These are phyloP conservation scores for Metschnikowia anglica DNA, from an alignment of 805 yeast species.

Conservation along the genomic window DNA sequence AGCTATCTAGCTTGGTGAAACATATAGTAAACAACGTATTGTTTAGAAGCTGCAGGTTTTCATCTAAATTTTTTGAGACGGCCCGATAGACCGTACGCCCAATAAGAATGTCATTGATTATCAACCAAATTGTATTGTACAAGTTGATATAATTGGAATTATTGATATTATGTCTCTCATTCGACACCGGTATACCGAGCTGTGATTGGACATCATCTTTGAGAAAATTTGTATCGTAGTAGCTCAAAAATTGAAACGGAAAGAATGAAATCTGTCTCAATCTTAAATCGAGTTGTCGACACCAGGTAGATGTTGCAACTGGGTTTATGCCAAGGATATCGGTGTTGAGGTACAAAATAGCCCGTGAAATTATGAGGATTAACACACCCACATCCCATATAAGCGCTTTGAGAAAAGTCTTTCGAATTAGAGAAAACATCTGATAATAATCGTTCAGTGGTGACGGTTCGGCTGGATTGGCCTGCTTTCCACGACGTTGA, in stretches of 20 bases:
- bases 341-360: conserved; percentile 31
- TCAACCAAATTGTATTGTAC: conserved; percentile 86
- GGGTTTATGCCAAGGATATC: conserved; percentile 25
- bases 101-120: conserved; percentile 73
- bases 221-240: conserved; percentile 41
- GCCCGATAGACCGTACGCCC: conserved; percentile 56
- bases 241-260: conserved; percentile 73
- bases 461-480: background rate
- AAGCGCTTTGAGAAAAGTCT: conserved; percentile 10
- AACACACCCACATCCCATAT: conserved; percentile 16
- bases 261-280: conserved; percentile 72
- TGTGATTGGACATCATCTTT: conserved; percentile 41
- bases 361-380: conserved; percentile 1
- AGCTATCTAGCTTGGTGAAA: conserved; percentile 43
- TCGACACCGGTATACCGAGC: conserved; percentile 35
- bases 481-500: background rate
- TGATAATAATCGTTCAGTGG: background rate
- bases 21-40: background rate
- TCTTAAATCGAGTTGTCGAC: conserved; percentile 77
- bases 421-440: background rate
- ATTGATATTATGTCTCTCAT: conserved; percentile 37
- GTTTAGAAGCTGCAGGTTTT: conserved; percentile 30
- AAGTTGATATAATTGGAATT: conserved; percentile 66
- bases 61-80: conserved; percentile 26
- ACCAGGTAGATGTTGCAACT: conserved; percentile 54